A percentile compares a stretch with the other conserved stretches of the same genome.
phyloP scores from a whole-genome alignment of 2,329 filamentous ascomycete genomes.

The Zymoseptoria ardabiliae region DNA sequence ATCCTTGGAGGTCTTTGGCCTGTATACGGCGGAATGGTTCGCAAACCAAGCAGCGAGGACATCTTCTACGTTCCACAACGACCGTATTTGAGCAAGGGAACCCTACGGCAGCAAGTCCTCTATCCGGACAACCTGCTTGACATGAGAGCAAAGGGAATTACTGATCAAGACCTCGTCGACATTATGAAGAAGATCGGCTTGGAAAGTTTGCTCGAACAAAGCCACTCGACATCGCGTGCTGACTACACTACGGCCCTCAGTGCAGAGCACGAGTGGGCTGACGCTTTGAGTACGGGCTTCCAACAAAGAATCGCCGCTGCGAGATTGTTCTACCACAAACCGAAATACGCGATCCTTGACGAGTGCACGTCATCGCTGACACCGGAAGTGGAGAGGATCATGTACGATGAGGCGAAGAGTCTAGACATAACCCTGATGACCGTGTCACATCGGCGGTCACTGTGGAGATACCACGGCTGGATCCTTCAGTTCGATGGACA shows the following conservation, averaged over 20 bases:
- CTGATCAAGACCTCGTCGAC: slow-evolving; percentile 68
- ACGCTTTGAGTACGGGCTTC: slow-evolving; percentile 82
- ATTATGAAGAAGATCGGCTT: slow-evolving; percentile 77
- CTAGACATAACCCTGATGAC: slow-evolving; percentile 95
- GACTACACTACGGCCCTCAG: slow-evolving; percentile 53
- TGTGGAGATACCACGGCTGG: slow-evolving; percentile 94
- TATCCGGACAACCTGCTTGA: slow-evolving; percentile 85
- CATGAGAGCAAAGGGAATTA: slow-evolving; percentile 77
- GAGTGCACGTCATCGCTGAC: slow-evolving; percentile 97
- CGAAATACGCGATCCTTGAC: slow-evolving; percentile 90
- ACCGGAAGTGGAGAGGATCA: slow-evolving; percentile 84
- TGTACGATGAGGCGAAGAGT: slow-evolving; percentile 94
- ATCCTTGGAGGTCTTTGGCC: slow-evolving; percentile 96
- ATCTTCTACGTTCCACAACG: slow-evolving; percentile 98
- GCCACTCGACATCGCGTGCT: slow-evolving; percentile 37
- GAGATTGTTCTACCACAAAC: slow-evolving; percentile 84
- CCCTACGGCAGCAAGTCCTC: slow-evolving; percentile 91
- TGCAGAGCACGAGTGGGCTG: slow-evolving; percentile 91
- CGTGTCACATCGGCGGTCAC: slow-evolving; percentile 78
- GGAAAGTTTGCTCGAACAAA: slow-evolving; percentile 70
- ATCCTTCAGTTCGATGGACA: slow-evolving; percentile 97
- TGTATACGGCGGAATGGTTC: slow-evolving; percentile 87
- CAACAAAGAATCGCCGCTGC: slow-evolving; percentile 98
- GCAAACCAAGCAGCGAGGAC: slow-evolving; percentile 82
- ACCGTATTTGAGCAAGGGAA: slow-evolving; percentile 84